These are phyloP conservation scores for Fusarium incarnatum DNA, from an alignment of 2,329 filamentous ascomycete species.

Conservation along the genomic window DNA sequence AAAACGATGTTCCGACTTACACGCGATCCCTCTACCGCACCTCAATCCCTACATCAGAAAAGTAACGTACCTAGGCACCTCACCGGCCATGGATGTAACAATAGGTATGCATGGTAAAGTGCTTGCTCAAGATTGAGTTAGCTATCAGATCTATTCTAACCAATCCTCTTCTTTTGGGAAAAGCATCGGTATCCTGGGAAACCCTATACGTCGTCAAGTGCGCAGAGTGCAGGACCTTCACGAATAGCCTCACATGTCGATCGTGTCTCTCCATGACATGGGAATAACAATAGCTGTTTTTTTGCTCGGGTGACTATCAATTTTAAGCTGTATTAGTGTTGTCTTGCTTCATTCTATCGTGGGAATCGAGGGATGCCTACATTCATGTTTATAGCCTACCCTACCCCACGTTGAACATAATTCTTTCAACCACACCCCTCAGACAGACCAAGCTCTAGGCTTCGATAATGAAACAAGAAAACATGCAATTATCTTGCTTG, in stretches of 20 bases:
- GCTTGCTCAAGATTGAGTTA: not conserved
- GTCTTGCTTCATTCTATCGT: not conserved
- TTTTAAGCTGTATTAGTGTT: not conserved
- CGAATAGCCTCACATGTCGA: not conserved
- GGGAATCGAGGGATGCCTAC: not conserved
- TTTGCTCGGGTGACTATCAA: not conserved
- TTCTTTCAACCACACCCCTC: not conserved
- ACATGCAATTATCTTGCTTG: not conserved
- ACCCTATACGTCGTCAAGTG: too few relatives aligned
- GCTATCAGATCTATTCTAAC: not conserved
- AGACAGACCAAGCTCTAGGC: constrained; percentile 10
- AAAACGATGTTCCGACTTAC: constrained; percentile 42
- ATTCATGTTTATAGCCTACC: not conserved
- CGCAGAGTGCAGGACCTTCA: not conserved
- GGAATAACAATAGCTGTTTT: not conserved
- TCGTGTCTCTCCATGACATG: not conserved
- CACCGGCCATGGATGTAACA: not conserved
- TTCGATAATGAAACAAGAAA: constrained; percentile 15
- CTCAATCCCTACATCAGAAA: too few relatives aligned
- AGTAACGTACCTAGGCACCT: not conserved
- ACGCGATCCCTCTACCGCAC: constrained; percentile 5
- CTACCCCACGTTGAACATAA: not conserved
- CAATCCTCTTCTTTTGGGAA: not conserved
- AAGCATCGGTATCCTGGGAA: not conserved
- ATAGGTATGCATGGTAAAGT: not conserved